A percentile compares a stretch with the other conserved stretches of the same genome.
These are phyloP conservation scores for Nannochloris sp. DNA, from an alignment of 139 green algal genomes.

Conservation along the genomic window DNA sequence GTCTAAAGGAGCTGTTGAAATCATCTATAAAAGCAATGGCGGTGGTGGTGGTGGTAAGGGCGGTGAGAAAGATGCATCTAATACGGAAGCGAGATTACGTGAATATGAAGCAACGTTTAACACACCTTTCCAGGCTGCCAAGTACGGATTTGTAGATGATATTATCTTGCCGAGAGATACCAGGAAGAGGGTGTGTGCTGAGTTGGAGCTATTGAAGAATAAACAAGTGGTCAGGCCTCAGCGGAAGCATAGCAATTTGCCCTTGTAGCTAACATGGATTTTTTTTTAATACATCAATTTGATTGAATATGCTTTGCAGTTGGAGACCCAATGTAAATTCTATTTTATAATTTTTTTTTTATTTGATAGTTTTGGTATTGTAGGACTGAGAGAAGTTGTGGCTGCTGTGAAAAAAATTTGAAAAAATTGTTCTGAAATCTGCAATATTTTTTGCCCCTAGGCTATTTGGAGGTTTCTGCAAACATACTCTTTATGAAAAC, in stretches of 20 bases:
- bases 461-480: no score
- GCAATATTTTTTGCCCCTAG: no score
- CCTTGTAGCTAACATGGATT: conserved; percentile 28
- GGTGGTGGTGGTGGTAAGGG: neutral
- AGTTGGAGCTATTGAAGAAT: conserved; percentile 37
- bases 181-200: conserved; percentile 31
- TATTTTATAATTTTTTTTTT: neutral
- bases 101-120: conserved; percentile 51
- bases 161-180: conserved; percentile 53
- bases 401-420: no score
- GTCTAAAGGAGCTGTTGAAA: conserved; percentile 52
- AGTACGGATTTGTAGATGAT: conserved; percentile 54
- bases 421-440: no score
- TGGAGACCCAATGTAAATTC: neutral
- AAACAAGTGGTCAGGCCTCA: conserved; percentile 31
- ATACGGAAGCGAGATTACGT: neutral
- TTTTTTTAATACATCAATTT: neutral
- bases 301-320: neutral
- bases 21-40: conserved; percentile 37
- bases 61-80: neutral
- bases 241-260: conserved; percentile 44
- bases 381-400: conserved; percentile 12
- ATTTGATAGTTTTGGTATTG: conserved; percentile 12
- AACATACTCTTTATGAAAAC: no score
- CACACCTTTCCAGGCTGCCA: conserved; percentile 44